Percentiles rank a stretch among this genome's conserved stretches.
phyloP scores from a whole-genome alignment of 306 rosid genomes.

The Parietaria judaica region DNA sequence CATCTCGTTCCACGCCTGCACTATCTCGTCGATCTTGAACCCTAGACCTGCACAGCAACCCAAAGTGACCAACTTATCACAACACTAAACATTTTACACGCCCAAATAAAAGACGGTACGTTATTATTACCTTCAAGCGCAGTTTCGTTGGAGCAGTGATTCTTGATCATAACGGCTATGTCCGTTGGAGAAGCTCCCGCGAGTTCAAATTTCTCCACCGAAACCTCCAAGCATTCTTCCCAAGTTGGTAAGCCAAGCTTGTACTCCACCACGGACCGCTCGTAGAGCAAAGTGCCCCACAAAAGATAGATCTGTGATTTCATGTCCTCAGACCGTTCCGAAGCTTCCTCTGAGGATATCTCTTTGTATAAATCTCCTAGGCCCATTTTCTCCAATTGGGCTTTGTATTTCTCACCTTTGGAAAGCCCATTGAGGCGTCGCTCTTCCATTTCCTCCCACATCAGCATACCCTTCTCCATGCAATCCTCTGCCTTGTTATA shows the following conservation, averaged over 20 bases:
- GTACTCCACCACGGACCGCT: slow-evolving; percentile 82
- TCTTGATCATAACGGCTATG: slow-evolving; percentile 92
- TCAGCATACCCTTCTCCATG: slow-evolving; percentile 81
- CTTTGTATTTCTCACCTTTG: slow-evolving; percentile 52
- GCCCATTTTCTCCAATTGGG: slow-evolving; percentile 57
- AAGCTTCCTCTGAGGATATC: slow-evolving; percentile 58
- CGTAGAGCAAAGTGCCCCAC: slow-evolving; percentile 85
- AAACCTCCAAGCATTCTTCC: slow-evolving; percentile 92
- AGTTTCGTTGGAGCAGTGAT: slow-evolving; percentile 84
- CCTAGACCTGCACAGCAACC: slow-evolving; percentile 46
- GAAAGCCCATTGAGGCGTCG: slow-evolving; percentile 69
- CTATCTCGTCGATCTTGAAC: slow-evolving; percentile 90
- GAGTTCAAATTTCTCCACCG: slow-evolving; percentile 87
- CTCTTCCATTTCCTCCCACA: slow-evolving; percentile 88
- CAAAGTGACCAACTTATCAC: slow-evolving; percentile 15
- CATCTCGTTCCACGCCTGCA: slow-evolving; percentile 96
- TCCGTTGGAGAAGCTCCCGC: slow-evolving; percentile 89
- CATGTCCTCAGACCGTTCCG: slow-evolving; percentile 67
- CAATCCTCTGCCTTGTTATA: slow-evolving; percentile 88
- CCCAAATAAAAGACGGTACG: neutral
- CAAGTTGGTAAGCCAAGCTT: slow-evolving; percentile 74
- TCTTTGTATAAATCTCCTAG: slow-evolving; percentile 51
- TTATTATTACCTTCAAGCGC: slow-evolving; percentile 68
- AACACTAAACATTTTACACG: neutral
- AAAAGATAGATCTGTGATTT: slow-evolving; percentile 69